These are phyloP conservation scores for Kwoniella heveanensis DNA, from an alignment of 768 basidiomycete genomes.

Conservation along the genomic window DNA sequence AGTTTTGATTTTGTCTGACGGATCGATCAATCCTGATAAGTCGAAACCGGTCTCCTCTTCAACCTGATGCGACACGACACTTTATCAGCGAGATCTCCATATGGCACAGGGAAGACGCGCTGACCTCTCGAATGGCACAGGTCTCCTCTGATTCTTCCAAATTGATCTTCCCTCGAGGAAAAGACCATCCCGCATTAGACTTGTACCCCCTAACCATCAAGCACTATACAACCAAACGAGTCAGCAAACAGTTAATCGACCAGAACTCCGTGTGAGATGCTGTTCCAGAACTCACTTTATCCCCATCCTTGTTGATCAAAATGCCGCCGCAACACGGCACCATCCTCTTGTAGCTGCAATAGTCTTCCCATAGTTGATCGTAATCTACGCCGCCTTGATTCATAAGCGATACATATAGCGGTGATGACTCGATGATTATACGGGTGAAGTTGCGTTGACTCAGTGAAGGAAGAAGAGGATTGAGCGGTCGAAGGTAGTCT, in stretches of 20 bases:
- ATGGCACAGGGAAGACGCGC: no score
- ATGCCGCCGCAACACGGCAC: constrained; percentile 98
- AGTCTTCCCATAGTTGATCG: constrained; percentile 58
- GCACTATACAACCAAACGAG: constrained; percentile 63
- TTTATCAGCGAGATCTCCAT: no score
- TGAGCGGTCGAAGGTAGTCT: constrained; percentile 93
- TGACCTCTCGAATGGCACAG: constrained; percentile 90
- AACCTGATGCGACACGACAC: constrained; percentile 64
- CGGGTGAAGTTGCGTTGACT: constrained; percentile 91
- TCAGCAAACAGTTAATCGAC: no score
- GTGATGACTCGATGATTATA: constrained; percentile 72
- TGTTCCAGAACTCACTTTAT: constrained; percentile 86
- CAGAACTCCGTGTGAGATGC: no score
- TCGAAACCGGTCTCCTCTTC: constrained; percentile 97
- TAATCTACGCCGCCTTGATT: constrained; percentile 33
- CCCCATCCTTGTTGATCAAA: constrained; percentile 86
- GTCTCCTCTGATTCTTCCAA: constrained; percentile 78
- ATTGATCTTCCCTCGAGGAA: constrained; percentile 99
- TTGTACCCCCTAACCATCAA: constrained; percentile 99
- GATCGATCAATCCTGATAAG: constrained; percentile 52
- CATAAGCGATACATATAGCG: constrained; percentile 32
- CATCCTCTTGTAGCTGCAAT: constrained; percentile 93
- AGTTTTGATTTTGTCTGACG: constrained; percentile 73
- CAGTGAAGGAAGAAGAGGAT: constrained; percentile 80
- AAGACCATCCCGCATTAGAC: constrained; percentile 95